Base-by-base conservation (phyloP, 768 basidiomycete genomes). In the Amanita muscaria region DNA sequence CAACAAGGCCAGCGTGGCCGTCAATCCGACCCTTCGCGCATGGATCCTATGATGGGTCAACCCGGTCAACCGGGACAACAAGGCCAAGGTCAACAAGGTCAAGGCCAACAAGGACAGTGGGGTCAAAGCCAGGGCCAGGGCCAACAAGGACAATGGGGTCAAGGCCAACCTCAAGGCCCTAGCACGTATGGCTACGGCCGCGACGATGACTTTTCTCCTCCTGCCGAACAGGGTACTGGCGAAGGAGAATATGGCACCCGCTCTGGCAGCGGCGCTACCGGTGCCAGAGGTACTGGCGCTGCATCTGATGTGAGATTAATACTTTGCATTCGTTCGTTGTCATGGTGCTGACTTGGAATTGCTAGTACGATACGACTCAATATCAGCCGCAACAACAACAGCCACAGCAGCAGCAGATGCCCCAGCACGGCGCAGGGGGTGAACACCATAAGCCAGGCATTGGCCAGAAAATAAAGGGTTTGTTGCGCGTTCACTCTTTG, bases 401-500 rank as follows among this genome's bases (percentile, higher is more conserved):
- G 3, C 4, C 15, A 18, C 19, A 34, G 11, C 33, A 15, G 33
- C n/a, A 6, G 6, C 7, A 18, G 5, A 7, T 7, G 33, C 8
- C 11, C 33, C 37, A 39, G 5, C 37, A 39, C 37, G 27, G 27
- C 27, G 12, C 27, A 6, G 27, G 27, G 7, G 27, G 7, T 29
- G 16, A n/a, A 12, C 18, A 23, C 8, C 37, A 39, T 7, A 16
- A 39, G 27, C 44, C 35, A n/a, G 29, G 36, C 21, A 5, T 46
- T 8, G 44, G 44, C 5, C 3, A 46, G 12, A 46, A 15, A 22
- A 23, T 46, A 10, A 39, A 30, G 30, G 44, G 44, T 46, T 3
- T 11, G 44, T 46, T 29, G n/a, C 6, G 27, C n/a, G 29, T 15
- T 1, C 10, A 3, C 25, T 44, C n/a, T 11, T 10, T 22, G 6